Conservation (phyloP, 1,139 yeast genomes). For the Blastobotrys ciferrii region DNA sequence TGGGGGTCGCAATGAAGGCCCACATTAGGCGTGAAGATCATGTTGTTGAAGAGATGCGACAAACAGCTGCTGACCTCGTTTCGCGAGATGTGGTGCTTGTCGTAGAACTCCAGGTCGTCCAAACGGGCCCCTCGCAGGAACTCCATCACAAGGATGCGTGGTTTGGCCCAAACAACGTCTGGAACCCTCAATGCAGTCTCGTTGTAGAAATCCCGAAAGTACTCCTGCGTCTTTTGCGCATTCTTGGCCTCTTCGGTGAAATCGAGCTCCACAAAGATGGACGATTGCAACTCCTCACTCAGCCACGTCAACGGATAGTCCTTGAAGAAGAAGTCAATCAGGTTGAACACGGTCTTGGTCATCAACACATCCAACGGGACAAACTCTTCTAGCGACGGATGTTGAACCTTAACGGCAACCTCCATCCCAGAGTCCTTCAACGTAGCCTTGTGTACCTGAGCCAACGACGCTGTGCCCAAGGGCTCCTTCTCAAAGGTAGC, state of each 20-base stretch:
- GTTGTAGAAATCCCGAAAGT: constrained; percentile 55
- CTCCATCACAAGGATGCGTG: constrained; percentile 85
- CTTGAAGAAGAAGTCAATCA: constrained; percentile 80
- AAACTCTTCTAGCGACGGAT: constrained; percentile 81
- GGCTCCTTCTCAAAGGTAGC: constrained; percentile 67
- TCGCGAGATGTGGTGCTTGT: constrained; percentile 61
- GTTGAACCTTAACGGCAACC: constrained; percentile 95
- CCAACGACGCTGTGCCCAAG: constrained; percentile 92
- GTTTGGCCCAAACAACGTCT: constrained; percentile 59
- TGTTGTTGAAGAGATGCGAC: constrained; percentile 85
- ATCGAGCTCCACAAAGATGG: constrained; percentile 85
- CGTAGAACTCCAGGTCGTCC: constrained; percentile 68
- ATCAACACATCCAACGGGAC: constrained; percentile 85
- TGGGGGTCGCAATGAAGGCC: constrained; percentile 98
- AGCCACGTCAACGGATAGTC: constrained; percentile 93
- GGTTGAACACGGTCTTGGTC: constrained; percentile 70
- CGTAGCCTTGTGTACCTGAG: constrained; percentile 87
- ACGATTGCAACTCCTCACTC: constrained; percentile 82
- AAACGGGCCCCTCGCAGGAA: constrained; percentile 75
- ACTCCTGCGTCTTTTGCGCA: constrained; percentile 63
- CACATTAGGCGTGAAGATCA: constrained; percentile 92
- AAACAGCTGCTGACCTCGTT: constrained; percentile 80
- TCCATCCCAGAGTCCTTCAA: constrained; percentile 56
- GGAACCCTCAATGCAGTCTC: constrained; percentile 83
- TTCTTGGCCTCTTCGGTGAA: constrained; percentile 84